These are phyloP conservation scores for Phellopilus nigrolimitatus DNA, from an alignment of 1,284 basidiomycete species.

Conservation along the genomic window DNA sequence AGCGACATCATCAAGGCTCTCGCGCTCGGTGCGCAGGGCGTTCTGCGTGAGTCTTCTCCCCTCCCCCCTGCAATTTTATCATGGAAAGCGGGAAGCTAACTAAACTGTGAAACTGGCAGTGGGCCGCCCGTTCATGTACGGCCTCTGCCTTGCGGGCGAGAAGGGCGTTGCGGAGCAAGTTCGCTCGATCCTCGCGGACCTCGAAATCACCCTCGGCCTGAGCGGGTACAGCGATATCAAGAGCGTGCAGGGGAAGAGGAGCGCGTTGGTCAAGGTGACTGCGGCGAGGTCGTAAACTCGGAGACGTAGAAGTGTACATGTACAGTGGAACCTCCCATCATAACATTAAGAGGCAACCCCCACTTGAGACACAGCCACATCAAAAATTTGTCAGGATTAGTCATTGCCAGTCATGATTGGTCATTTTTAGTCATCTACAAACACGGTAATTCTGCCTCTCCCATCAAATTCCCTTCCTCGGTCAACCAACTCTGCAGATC, in stretches of 20 bases:
- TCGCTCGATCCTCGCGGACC: constrained; percentile 46
- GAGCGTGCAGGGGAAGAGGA: constrained; percentile 30
- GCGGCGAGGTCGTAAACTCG: not conserved
- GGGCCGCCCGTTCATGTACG: constrained; percentile 47
- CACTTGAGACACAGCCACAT: too few relatives aligned
- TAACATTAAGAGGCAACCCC: too few relatives aligned
- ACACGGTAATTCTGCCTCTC: too few relatives aligned
- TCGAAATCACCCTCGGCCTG: constrained; percentile 49
- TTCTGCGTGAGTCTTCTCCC: constrained; percentile 45
- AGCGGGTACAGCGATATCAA: constrained; percentile 36
- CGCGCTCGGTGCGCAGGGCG: constrained; percentile 63
- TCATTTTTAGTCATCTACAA: too few relatives aligned
- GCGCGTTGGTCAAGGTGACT: not conserved
- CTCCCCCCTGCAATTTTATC: too few relatives aligned
- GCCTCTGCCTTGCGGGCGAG: constrained; percentile 48
- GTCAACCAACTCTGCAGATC: too few relatives aligned
- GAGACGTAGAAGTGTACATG: too few relatives aligned
- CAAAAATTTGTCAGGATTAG: too few relatives aligned
- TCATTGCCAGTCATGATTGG: too few relatives aligned
- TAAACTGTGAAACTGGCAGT: constrained; percentile 29
- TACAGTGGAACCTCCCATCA: too few relatives aligned
- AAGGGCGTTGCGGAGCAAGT: constrained; percentile 51
- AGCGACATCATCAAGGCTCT: constrained; percentile 74
- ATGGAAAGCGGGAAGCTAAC: not conserved
- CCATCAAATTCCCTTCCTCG: too few relatives aligned